phyloP scores from a whole-genome alignment of 2,329 filamentous ascomycete species.

The Fusarium armeniacum region DNA sequence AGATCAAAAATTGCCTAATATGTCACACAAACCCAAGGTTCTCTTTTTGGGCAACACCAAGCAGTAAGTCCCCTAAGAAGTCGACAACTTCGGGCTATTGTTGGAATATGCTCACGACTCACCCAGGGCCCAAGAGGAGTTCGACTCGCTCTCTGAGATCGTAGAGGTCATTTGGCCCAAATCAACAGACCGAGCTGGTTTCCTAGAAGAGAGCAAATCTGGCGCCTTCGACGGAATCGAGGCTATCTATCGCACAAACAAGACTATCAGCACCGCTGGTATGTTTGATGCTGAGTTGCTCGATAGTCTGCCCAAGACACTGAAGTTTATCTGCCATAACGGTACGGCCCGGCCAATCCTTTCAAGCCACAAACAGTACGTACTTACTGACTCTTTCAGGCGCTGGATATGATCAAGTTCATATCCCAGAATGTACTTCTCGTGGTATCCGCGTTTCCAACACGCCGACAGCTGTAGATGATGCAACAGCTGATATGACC shows the following conservation, averaged over 20 bases:
- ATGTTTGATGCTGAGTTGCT: slow-evolving; percentile 79
- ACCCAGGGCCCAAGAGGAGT: slow-evolving; percentile 60
- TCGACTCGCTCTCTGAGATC: slow-evolving; percentile 71
- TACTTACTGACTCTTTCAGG: slow-evolving; percentile 60
- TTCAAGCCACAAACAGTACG: background rate
- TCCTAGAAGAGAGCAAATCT: slow-evolving; percentile 75
- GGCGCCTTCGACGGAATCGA: slow-evolving; percentile 76
- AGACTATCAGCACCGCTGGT: slow-evolving; percentile 74
- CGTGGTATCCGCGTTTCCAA: slow-evolving; percentile 81
- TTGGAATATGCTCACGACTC: background rate
- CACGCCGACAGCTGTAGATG: slow-evolving; percentile 83
- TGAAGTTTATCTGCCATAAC: slow-evolving; percentile 73
- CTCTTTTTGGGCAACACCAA: slow-evolving; percentile 58
- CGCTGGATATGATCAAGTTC: slow-evolving; percentile 88
- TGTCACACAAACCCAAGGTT: slow-evolving; percentile 55
- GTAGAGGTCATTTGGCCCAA: slow-evolving; percentile 75
- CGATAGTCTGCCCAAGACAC: slow-evolving; percentile 64
- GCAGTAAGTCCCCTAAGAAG: slow-evolving; percentile 52
- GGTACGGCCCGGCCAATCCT: slow-evolving; percentile 56
- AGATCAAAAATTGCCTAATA: slow-evolving; percentile 24
- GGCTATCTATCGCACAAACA: slow-evolving; percentile 79
- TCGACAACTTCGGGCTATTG: background rate
- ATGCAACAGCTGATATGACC: slow-evolving; percentile 84
- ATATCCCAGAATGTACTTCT: slow-evolving; percentile 77
- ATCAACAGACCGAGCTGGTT: slow-evolving; percentile 73